Conservation (phyloP, 2,329 filamentous ascomycete species). For the Cercospora sp. region DNA sequence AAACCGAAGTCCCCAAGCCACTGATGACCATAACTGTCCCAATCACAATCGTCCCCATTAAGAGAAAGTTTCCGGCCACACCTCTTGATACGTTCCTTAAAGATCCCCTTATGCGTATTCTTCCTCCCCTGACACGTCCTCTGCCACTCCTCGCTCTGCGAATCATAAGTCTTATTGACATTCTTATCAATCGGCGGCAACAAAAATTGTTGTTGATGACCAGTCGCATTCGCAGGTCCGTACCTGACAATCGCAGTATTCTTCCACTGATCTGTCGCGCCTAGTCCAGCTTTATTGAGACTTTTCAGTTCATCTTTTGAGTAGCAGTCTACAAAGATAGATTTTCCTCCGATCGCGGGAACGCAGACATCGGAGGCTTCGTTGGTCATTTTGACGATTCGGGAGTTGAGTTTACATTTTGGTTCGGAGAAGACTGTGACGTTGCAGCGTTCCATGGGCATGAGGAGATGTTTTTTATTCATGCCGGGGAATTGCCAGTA, state of each 20-base stretch:
- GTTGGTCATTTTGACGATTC: slow-evolving; percentile 7
- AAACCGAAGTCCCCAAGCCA: not conserved
- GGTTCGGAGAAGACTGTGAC: slow-evolving; percentile 9
- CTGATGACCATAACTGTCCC: not conserved
- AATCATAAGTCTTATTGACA: slow-evolving; percentile 6
- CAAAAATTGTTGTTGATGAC: not conserved
- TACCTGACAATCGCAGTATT: slow-evolving; percentile 1
- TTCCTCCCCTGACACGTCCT: slow-evolving; percentile 9
- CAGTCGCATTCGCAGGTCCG: not conserved
- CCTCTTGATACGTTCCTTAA: not conserved
- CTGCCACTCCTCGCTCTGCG: slow-evolving; percentile 6
- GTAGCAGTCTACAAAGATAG: slow-evolving; percentile 1
- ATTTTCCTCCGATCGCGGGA: not conserved
- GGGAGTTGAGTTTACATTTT: not conserved
- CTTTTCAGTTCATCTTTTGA: not conserved
- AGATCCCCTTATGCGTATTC: not conserved
- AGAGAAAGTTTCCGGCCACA: not conserved
- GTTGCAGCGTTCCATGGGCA: slow-evolving; percentile 7
- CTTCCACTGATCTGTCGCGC: not conserved
- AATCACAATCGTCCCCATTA: not conserved
- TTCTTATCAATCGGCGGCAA: not conserved
- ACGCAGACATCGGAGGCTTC: slow-evolving; percentile 4
- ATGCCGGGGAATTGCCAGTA: slow-evolving; percentile 3
- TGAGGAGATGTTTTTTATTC: not conserved
- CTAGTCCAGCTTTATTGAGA: not conserved